phyloP scores from a whole-genome alignment of 192 early-diverging fungal genomes.

The Podila epicladia region DNA sequence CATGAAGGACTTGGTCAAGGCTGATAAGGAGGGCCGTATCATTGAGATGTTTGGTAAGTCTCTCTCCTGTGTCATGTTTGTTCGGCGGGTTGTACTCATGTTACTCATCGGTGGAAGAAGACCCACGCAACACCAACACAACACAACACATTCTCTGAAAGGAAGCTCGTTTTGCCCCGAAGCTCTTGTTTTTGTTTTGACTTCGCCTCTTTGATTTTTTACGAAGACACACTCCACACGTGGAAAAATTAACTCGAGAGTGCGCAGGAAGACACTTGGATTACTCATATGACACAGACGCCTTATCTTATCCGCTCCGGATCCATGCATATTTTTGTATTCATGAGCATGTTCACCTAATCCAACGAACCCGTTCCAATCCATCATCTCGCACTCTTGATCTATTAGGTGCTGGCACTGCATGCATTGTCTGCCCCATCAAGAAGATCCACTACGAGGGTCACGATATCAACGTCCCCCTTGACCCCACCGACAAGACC shows the following conservation, averaged over 20 bases:
- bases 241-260: too few relatives aligned
- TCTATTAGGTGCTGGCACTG: constrained; percentile 78
- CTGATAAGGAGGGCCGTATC: constrained; percentile 81
- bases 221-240: not conserved
- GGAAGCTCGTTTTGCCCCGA: not conserved
- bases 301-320: not conserved
- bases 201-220: not conserved
- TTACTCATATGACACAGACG: constrained; percentile 4
- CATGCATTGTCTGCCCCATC: constrained; percentile 94
- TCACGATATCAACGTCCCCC: constrained; percentile 83
- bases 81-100: not conserved
- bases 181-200: not conserved
- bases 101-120: constrained; percentile 12
- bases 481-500: constrained; percentile 82
- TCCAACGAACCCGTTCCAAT: not conserved
- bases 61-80: not conserved
- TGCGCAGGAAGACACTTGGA: not conserved
- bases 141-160: too few relatives aligned
- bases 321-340: not conserved
- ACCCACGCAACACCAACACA: too few relatives aligned
- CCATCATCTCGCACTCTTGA: too few relatives aligned
- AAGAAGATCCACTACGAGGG: constrained; percentile 85
- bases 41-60: constrained; percentile 89
- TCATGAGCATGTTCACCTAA: not conserved
- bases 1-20: constrained; percentile 82